These are phyloP conservation scores for Kernera saxatilis DNA, from an alignment of 345 rosid species.

Conservation along the genomic window DNA sequence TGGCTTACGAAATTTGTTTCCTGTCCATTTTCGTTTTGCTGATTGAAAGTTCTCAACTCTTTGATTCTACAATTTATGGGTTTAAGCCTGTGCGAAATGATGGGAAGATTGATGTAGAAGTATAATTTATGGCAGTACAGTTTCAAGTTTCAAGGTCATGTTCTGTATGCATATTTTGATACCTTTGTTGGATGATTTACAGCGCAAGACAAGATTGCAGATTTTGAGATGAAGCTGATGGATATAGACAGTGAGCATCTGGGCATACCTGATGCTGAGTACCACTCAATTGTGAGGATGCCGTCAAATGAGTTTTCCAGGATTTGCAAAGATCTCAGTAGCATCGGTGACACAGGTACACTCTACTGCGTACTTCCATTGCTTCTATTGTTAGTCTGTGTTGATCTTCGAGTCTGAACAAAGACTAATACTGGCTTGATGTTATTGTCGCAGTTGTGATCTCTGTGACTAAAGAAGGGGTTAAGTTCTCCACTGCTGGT, in stretches of 20 bases:
- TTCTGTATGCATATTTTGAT: not conserved
- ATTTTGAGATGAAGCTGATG: slow-evolving; percentile 97
- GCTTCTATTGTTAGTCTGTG: not conserved
- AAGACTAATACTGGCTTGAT: not conserved
- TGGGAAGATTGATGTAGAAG: not conserved
- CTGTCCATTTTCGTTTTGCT: not conserved
- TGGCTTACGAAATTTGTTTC: not conserved
- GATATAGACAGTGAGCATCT: slow-evolving; percentile 96
- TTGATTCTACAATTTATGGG: not conserved
- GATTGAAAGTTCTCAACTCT: not conserved
- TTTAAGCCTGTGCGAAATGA: not conserved
- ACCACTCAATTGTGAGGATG: slow-evolving; percentile 90
- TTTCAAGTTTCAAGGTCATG: not conserved
- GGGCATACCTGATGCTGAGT: slow-evolving; percentile 96
- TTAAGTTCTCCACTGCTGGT: slow-evolving; percentile 90
- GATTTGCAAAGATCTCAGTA: slow-evolving; percentile 85
- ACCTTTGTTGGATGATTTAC: not conserved
- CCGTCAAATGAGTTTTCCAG: slow-evolving; percentile 81
- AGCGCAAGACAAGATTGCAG: slow-evolving; percentile 95
- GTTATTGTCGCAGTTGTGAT: slow-evolving; percentile 56
- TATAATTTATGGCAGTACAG: not conserved
- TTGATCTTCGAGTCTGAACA: not conserved
- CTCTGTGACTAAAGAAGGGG: slow-evolving; percentile 96
- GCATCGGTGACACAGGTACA: slow-evolving; percentile 84
- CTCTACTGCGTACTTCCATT: not conserved